Conservation (phyloP, 169 alveolate genomes). For the Cryptosporidium meleagridis region DNA sequence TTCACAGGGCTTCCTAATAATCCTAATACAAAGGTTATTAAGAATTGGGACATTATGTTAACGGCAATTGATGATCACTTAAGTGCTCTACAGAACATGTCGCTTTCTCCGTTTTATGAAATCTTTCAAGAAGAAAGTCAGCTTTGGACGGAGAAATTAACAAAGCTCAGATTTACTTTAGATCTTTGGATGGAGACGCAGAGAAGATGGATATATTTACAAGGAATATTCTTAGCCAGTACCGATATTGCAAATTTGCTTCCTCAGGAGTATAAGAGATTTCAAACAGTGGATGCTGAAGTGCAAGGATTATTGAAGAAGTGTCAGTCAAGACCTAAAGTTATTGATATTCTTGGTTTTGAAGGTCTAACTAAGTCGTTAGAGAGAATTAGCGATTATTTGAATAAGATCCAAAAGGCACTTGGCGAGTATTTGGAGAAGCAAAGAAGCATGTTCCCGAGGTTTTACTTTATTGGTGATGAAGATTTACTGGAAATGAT, state of each 20-base stretch:
- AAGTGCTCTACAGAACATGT: slow-evolving; percentile 93
- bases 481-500: slow-evolving; percentile 98
- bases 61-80: slow-evolving; percentile 94
- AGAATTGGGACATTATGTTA: slow-evolving; percentile 97
- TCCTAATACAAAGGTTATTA: slow-evolving; percentile 92
- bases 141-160: slow-evolving; percentile 96
- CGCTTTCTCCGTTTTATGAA: slow-evolving; percentile 91
- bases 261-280: slow-evolving; percentile 93
- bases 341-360: slow-evolving; percentile 88
- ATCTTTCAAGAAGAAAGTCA: slow-evolving; percentile 93
- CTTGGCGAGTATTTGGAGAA: slow-evolving; percentile 96
- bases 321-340: slow-evolving; percentile 88
- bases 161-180: slow-evolving; percentile 90
- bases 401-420: slow-evolving; percentile 94
- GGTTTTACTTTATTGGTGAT: slow-evolving; percentile 99
- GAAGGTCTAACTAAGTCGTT: slow-evolving; percentile 92
- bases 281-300: slow-evolving; percentile 94
- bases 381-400: slow-evolving; percentile 92
- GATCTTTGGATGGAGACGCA: slow-evolving; percentile 98
- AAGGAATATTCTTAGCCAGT: slow-evolving; percentile 96
- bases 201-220: slow-evolving; percentile 97
- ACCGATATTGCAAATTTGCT: slow-evolving; percentile 95
- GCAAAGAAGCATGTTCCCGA: slow-evolving; percentile 96
- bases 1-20: slow-evolving; percentile 86
- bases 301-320: slow-evolving; percentile 93